Evolutionary conservation across 1,139 yeast species (phyloP).

Genomic region (Blastobotrys ciferrii): DNA sequence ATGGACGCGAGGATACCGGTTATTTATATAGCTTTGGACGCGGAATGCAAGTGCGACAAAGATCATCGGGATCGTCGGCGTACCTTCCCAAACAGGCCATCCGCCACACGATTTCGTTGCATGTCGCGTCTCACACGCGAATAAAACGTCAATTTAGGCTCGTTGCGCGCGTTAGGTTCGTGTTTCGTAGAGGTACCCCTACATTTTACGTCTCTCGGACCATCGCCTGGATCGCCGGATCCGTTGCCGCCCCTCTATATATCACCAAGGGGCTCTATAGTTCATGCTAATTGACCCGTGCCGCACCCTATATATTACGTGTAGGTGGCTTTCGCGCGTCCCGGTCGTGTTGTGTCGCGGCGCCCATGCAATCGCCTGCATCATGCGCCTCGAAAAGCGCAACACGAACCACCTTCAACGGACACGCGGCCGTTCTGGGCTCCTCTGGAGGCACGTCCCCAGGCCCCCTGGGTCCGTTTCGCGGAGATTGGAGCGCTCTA

Average conservation of each 20-base stretch:
- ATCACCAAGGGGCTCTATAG: too few relatives aligned
- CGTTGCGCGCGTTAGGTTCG: neutral
- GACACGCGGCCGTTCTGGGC: too few relatives aligned
- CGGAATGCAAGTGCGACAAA: conserved; percentile 5
- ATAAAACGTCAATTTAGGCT: neutral
- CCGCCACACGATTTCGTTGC: conserved; percentile 9
- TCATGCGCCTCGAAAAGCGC: neutral
- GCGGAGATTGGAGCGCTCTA: too few relatives aligned
- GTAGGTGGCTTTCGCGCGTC: too few relatives aligned
- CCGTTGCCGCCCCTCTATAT: too few relatives aligned
- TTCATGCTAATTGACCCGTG: too few relatives aligned
- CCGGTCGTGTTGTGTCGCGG: too few relatives aligned
- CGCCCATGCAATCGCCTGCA: neutral
- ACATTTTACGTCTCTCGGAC: neutral
- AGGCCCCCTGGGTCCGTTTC: too few relatives aligned
- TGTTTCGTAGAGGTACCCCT: neutral
- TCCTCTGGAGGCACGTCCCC: too few relatives aligned
- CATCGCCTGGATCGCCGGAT: too few relatives aligned
- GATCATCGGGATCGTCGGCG: conserved; percentile 1
- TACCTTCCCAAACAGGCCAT: neutral
- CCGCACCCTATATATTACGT: too few relatives aligned
- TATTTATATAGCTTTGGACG: neutral
- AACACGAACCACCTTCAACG: too few relatives aligned
- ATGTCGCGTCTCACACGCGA: conserved; percentile 8
- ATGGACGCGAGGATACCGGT: conserved; percentile 1